A percentile compares a stretch with the other conserved stretches of the same genome.
Conservation (phyloP, 805 yeast species). For the Yamadazyma kitorensis region DNA sequence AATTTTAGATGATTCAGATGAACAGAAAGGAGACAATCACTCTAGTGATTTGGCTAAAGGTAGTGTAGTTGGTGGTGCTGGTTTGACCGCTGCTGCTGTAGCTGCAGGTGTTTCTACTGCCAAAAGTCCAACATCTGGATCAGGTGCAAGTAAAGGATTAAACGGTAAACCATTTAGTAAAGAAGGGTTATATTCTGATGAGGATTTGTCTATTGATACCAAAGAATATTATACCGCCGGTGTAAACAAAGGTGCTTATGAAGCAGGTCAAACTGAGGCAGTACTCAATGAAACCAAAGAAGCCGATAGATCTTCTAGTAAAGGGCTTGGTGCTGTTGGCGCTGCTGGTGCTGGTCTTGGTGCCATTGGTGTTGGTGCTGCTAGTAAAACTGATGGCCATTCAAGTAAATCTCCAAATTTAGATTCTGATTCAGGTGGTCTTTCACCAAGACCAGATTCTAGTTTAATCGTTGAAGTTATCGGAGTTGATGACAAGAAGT, state of each 20-base stretch:
- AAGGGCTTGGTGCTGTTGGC: slow-evolving; percentile 4
- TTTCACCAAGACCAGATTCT: too few relatives aligned
- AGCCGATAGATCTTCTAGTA: not conserved
- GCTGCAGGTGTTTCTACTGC: slow-evolving; percentile 8
- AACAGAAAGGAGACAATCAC: not conserved
- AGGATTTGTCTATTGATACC: not conserved
- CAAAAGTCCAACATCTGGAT: slow-evolving; percentile 7
- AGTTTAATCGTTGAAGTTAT: slow-evolving; percentile 29
- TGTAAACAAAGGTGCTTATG: slow-evolving; percentile 1
- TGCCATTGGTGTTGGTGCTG: slow-evolving; percentile 8
- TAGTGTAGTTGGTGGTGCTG: slow-evolving; percentile 8
- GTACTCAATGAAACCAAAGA: slow-evolving; percentile 13
- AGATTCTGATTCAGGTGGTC: too few relatives aligned
- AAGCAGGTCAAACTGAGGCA: slow-evolving; percentile 2
- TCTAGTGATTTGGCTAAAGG: not conserved
- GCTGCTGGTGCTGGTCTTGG: slow-evolving; percentile 8
- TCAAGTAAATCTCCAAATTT: slow-evolving; percentile 2
- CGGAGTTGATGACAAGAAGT: slow-evolving; percentile 28
- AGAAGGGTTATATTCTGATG: slow-evolving; percentile 4
- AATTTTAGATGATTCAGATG: not conserved
- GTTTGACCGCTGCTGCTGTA: slow-evolving; percentile 12
- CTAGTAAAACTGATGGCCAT: not conserved
- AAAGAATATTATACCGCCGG: slow-evolving; percentile 10
- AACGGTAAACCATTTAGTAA: slow-evolving; percentile 8
- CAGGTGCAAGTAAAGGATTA: slow-evolving; percentile 5